phyloP scores from a whole-genome alignment of 208 protist genomes.

The Trypanosoma lewisi region DNA sequence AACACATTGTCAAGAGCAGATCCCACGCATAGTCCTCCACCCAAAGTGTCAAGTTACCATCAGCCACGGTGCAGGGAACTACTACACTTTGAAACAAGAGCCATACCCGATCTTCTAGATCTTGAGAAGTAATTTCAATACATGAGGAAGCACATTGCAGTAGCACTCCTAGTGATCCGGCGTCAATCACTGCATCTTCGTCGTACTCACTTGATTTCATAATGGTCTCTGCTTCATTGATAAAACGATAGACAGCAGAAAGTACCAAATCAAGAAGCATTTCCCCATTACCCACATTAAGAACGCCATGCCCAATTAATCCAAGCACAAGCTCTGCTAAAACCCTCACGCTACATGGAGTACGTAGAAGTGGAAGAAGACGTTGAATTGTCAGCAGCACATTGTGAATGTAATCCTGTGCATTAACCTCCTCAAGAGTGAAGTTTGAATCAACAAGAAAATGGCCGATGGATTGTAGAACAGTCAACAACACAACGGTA shows the following conservation, averaged over 20 bases:
- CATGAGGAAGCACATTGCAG: slow-evolving; percentile 58
- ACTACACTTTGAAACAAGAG: slow-evolving; percentile 44
- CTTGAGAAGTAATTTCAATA: slow-evolving; percentile 22
- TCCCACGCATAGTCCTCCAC: slow-evolving; percentile 83
- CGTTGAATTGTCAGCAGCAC: slow-evolving; percentile 47
- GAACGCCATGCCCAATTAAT: slow-evolving; percentile 41
- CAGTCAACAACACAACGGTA: slow-evolving; percentile 46
- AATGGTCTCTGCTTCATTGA: slow-evolving; percentile 14
- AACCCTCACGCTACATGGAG: slow-evolving; percentile 37
- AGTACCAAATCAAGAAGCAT: slow-evolving; percentile 55
- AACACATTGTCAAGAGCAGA: slow-evolving; percentile 54
- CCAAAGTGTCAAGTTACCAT: slow-evolving; percentile 40
- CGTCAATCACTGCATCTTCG: slow-evolving; percentile 15
- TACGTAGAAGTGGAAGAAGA: slow-evolving; percentile 42
- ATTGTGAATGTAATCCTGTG: slow-evolving; percentile 37
- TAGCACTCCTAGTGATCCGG: slow-evolving; percentile 43
- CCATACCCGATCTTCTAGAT: slow-evolving; percentile 39
- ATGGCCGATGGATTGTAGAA: slow-evolving; percentile 56
- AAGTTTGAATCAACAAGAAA: slow-evolving; percentile 71
- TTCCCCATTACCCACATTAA: slow-evolving; percentile 30
- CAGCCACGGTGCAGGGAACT: slow-evolving; percentile 50
- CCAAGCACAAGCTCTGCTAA: slow-evolving; percentile 57
- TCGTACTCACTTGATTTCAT: not conserved
- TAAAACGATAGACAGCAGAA: slow-evolving; percentile 31
- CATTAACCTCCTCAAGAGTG: slow-evolving; percentile 37